Conservation (phyloP, 2,329 filamentous ascomycete genomes). For the Cladophialophora exuberans region DNA sequence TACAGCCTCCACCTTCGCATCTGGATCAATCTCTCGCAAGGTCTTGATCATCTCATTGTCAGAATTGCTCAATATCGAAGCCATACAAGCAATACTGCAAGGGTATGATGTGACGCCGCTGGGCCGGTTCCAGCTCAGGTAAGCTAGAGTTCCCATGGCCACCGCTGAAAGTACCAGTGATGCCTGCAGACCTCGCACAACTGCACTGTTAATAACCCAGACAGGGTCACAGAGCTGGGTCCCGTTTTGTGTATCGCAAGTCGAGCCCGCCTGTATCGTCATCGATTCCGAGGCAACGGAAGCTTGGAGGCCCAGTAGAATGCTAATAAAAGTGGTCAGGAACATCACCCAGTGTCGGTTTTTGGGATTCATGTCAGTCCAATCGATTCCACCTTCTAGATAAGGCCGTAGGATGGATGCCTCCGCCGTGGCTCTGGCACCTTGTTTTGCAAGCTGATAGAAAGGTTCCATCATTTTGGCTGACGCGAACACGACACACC, state of each 20-base stretch:
- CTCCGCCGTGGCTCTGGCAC: constrained; percentile 3
- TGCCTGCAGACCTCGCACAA: constrained; percentile 14
- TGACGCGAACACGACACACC: constrained; percentile 11
- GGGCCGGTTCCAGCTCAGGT: constrained; percentile 10
- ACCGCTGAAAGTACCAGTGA: neutral
- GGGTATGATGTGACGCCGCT: constrained; percentile 15
- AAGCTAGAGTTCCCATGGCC: constrained; percentile 1
- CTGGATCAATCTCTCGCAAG: constrained; percentile 4
- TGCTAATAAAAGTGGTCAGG: constrained; percentile 9
- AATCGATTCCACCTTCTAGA: constrained; percentile 11
- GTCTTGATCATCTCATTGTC: constrained; percentile 1
- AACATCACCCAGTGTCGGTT: constrained; percentile 19
- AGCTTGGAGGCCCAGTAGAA: constrained; percentile 3
- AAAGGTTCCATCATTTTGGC: constrained; percentile 17
- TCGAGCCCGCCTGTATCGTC: constrained; percentile 13
- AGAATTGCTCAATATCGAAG: constrained; percentile 12
- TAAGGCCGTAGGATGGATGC: constrained; percentile 9
- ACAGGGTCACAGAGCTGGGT: constrained; percentile 13
- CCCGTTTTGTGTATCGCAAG: constrained; percentile 13
- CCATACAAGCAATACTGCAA: constrained; percentile 17
- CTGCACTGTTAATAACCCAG: constrained; percentile 14
- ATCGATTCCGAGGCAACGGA: constrained; percentile 16
- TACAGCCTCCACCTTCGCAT: constrained; percentile 1
- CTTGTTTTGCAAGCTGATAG: constrained; percentile 14
- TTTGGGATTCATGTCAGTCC: neutral